Evolutionary conservation across 169 alveolate genomes (phyloP).

Genomic region (Plasmodium vinckei): DNA sequence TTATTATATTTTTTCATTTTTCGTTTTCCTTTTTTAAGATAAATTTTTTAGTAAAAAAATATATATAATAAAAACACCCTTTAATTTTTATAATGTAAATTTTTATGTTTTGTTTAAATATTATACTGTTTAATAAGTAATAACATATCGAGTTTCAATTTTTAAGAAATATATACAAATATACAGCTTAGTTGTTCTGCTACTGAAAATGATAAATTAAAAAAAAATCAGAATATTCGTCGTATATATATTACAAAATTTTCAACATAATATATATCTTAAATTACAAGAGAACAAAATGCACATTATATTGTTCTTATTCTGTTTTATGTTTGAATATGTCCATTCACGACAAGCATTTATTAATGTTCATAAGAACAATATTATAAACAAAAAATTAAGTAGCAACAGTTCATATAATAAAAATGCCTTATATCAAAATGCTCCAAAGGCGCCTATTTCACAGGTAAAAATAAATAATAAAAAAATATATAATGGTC

Average conservation of each 20-base stretch:
- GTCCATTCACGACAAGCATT: conserved; percentile 67
- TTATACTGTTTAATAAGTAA: too few species aligned
- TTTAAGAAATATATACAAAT: too few species aligned
- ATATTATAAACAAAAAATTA: conserved; percentile 47
- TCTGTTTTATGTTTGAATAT: conserved; percentile 35
- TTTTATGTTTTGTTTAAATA: too few species aligned
- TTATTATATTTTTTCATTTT: too few species aligned
- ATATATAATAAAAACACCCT: too few species aligned
- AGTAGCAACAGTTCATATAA: conserved; percentile 34
- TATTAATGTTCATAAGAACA: conserved; percentile 72
- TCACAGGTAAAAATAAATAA: conserved; percentile 57
- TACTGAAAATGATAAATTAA: conserved; percentile 18
- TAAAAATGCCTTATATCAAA: conserved; percentile 58
- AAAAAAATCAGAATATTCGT: conserved; percentile 3
- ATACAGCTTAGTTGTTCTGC: neutral
- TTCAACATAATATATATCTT: conserved; percentile 4
- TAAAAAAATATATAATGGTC: neutral
- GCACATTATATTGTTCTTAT: conserved; percentile 26
- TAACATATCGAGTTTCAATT: too few species aligned
- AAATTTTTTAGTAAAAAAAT: too few species aligned
- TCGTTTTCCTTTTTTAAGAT: too few species aligned
- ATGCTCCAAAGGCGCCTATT: conserved; percentile 49
- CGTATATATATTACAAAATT: neutral
- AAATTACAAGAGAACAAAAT: conserved; percentile 18
- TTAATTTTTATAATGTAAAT: too few species aligned